phyloP scores from a whole-genome alignment of 257 asterid species.

The Capsicum chinense region DNA sequence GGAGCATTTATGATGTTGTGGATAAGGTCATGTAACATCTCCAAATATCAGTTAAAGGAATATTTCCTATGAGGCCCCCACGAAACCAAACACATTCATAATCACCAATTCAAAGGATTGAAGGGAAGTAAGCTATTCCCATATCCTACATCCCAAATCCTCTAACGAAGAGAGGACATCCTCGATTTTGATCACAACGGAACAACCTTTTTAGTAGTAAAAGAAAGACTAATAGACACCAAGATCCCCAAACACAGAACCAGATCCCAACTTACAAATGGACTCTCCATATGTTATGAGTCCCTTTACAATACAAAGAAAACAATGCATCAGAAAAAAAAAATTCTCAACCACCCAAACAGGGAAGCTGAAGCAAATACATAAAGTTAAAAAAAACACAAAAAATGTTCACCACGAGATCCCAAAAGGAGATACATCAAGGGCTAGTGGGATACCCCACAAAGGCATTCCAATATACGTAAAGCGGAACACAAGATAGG shows the following conservation, averaged over 20 bases:
- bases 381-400: background rate
- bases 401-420: background rate
- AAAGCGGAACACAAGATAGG: background rate
- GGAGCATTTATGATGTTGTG: background rate
- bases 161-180: background rate
- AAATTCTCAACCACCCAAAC: background rate
- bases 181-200: background rate
- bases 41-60: background rate
- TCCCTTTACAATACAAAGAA: background rate
- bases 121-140: background rate
- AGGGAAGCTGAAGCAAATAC: background rate
- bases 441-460: background rate
- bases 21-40: background rate
- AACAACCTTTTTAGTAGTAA: background rate
- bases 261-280: slow-evolving; percentile 18
- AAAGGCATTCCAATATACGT: background rate
- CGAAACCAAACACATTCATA: background rate
- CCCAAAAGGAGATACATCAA: background rate
- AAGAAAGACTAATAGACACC: background rate
- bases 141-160: background rate
- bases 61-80: background rate
- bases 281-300: background rate
- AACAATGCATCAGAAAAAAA: background rate
- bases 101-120: background rate
- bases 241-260: background rate